phyloP scores from a whole-genome alignment of 306 rosid genomes.

The Citrullus colocynthis region DNA sequence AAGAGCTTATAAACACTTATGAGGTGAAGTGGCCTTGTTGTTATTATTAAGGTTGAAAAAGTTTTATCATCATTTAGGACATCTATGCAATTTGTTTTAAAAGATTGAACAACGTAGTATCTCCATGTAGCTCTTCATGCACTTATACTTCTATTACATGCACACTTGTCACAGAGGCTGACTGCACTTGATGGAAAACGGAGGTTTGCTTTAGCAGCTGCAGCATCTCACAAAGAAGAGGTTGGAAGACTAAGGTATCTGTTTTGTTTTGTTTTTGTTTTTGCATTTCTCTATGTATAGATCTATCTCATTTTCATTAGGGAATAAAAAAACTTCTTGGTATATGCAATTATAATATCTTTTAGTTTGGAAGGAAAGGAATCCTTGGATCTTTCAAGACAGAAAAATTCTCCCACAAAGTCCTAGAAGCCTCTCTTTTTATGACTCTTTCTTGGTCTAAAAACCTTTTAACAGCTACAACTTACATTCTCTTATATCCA shows the following conservation, averaged over 20 bases:
- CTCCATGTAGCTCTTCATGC: not conserved
- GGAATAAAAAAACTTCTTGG: not conserved
- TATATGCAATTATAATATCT: not conserved
- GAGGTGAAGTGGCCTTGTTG: conserved; percentile 45
- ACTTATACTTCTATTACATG: not conserved
- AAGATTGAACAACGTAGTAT: not conserved
- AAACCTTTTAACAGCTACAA: not conserved
- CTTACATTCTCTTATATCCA: not conserved
- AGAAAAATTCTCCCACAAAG: not conserved
- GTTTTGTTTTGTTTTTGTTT: not conserved
- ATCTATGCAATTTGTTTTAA: not conserved
- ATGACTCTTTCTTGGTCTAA: not conserved
- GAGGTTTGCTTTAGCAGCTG: conserved; percentile 97
- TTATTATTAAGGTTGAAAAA: not conserved
- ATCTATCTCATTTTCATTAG: not conserved
- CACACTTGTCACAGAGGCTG: conserved; percentile 47
- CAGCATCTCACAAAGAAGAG: conserved; percentile 87
- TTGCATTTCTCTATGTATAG: not conserved
- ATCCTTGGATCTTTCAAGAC: not conserved
- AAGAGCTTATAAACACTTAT: conserved; percentile 70
- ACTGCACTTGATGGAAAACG: conserved; percentile 93
- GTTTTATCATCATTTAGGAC: not conserved
- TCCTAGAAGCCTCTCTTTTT: not conserved
- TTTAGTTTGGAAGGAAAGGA: not conserved
- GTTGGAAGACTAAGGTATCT: conserved; percentile 76